Evolutionary conservation across 331 rosid genomes (phyloP), one percentile per base, ranked within the genome.

Genomic region (Acacia concinna): DNA sequence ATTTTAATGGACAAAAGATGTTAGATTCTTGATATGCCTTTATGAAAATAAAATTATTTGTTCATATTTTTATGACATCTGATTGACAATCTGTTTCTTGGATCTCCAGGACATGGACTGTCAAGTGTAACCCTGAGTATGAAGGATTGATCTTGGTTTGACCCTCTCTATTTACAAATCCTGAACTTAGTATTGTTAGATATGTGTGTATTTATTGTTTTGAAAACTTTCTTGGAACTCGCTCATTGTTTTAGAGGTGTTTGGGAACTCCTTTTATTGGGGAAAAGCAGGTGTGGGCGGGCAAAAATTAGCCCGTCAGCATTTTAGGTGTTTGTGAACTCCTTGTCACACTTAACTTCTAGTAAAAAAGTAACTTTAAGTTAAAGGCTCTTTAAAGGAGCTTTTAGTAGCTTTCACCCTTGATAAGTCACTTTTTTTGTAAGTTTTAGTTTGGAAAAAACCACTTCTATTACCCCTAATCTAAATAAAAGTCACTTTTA

Each of bases 51-150:
- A 73, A 73, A 5, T 41, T 37, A 10, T 43, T 66, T 54, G 71
- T 46, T 80, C 49, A 14, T 51, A 13, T 54, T 65, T 63, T 79
- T 75, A 74, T 74, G 68, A 78, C 63, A 25, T 85, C 86, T 85
- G 79, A 90, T 78, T 81, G 68, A 44, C 66, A 79, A 72, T 76
- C 15, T 81, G 25, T 83, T 74, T 71, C 79, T 78, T 83, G 81
- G 81, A 56, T 77, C 85, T 73, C 62, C 87, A 96, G 99, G 97
- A 89, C 98, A 23, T 96, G 97, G 91, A 88, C 91, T 85, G 97
- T 89, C 87, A 87, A 82, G 86, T 91, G 92, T 81, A 93, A 96
- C 81, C 98, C 98, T 69, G 97, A 93, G 85, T 88, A 88, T 38
- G 95, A 93, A 3, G 91, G 91, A 78, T 79, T 96, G 83, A 91